Percentiles rank a stretch among this genome's conserved stretches.
Conservation (phyloP, 2,329 filamentous ascomycete genomes). For the Xylaria sp. region DNA sequence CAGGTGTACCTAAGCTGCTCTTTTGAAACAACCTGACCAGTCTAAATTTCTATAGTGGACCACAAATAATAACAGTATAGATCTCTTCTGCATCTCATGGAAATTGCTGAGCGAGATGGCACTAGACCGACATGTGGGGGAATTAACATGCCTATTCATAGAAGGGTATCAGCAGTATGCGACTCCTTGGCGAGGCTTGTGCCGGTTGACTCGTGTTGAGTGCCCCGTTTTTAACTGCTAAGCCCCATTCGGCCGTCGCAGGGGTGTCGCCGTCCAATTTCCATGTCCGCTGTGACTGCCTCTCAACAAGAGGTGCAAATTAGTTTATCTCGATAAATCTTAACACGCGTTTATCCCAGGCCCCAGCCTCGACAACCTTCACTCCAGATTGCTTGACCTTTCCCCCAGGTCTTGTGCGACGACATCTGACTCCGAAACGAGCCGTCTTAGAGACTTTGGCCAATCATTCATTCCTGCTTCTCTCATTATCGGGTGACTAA, state of each 20-base stretch:
- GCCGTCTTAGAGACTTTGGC: slow-evolving; percentile 28
- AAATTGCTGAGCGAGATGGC: neutral
- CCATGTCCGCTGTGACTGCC: neutral
- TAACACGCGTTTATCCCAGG: slow-evolving; percentile 29
- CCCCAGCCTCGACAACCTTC: slow-evolving; percentile 9
- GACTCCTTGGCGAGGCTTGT: slow-evolving; percentile 21
- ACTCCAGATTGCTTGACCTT: slow-evolving; percentile 1
- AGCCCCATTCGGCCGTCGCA: slow-evolving; percentile 21
- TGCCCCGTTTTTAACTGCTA: slow-evolving; percentile 15
- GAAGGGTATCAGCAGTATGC: too few relatives aligned
- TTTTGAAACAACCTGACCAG: neutral
- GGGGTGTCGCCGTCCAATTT: slow-evolving; percentile 17
- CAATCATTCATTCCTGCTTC: slow-evolving; percentile 18
- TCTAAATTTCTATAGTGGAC: neutral
- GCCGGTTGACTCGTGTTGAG: slow-evolving; percentile 26
- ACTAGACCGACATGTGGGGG: neutral
- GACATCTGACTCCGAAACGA: slow-evolving; percentile 13
- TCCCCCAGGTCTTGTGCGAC: slow-evolving; percentile 24
- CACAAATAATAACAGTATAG: neutral
- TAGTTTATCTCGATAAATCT: slow-evolving; percentile 37
- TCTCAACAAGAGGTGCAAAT: slow-evolving; percentile 28
- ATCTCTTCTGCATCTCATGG: neutral
- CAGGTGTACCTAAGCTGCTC: neutral
- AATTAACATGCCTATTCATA: too few relatives aligned
- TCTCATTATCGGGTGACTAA: slow-evolving; percentile 24